Evolutionary conservation across 169 alveolate species (phyloP).

Genomic region (Amoebophrya sp.): DNA sequence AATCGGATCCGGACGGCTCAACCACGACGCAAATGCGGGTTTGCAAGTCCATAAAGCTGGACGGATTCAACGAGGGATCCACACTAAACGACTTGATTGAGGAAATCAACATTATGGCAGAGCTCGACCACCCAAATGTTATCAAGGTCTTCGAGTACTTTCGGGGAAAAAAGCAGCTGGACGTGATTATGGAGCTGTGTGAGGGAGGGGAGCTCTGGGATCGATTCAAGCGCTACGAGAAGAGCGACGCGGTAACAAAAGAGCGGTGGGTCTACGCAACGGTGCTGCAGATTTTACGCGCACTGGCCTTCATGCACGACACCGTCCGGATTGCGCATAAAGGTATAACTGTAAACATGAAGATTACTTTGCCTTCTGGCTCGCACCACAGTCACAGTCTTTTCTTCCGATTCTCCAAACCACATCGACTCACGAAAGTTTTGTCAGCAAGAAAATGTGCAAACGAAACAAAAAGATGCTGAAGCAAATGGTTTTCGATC

Average conservation of each 20-base stretch:
- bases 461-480: no score
- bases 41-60: not conserved
- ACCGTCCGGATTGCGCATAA: not conserved
- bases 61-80: slow-evolving; percentile 2
- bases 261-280: not conserved
- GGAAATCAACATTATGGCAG: not conserved
- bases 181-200: not conserved
- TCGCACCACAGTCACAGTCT: no score
- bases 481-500: no score
- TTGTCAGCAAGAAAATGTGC: no score
- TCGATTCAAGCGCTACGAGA: not conserved
- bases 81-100: not conserved
- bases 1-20: no score
- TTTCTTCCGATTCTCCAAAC: no score
- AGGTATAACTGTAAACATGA: not conserved
- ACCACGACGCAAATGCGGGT: not conserved
- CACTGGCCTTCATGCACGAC: slow-evolving; percentile 20
- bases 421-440: no score
- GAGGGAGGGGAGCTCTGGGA: slow-evolving; percentile 8
- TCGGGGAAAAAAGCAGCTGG: not conserved
- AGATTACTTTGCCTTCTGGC: no score
- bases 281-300: not conserved
- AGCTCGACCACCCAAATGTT: not conserved
- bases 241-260: not conserved
- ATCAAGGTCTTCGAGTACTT: not conserved